phyloP scores from a whole-genome alignment of 805 yeast genomes.

The Wickerhamiella musiphila region DNA sequence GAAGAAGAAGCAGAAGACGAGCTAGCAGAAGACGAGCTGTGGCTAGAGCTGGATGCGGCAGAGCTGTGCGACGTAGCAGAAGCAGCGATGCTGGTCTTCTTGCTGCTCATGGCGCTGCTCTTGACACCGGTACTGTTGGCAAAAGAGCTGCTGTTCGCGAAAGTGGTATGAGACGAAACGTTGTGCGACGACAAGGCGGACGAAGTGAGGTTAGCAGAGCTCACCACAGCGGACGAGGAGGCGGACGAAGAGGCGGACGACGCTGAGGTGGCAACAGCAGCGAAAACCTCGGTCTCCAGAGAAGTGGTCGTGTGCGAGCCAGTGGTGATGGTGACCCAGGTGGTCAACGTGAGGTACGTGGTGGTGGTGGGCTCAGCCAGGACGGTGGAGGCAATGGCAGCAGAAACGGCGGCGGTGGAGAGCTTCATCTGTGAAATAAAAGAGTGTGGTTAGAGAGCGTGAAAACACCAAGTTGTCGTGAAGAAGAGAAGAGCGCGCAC shows the following conservation, averaged over 20 bases:
- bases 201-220: not conserved
- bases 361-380: slow-evolving; percentile 1
- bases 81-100: not conserved
- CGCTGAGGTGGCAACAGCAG: not conserved
- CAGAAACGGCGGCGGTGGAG: not conserved
- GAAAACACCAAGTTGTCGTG: no score
- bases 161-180: not conserved
- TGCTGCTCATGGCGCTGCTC: not conserved
- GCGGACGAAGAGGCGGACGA: not conserved
- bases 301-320: not conserved
- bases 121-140: not conserved
- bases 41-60: not conserved
- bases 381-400: not conserved
- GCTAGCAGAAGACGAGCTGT: not conserved
- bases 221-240: not conserved
- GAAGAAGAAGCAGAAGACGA: not conserved
- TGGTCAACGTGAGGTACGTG: slow-evolving; percentile 3
- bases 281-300: not conserved
- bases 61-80: not conserved
- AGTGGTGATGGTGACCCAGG: slow-evolving; percentile 1
- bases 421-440: slow-evolving; percentile 1
- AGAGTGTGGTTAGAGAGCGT: no score
- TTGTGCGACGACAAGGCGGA: not conserved
- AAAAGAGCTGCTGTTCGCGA: not conserved
- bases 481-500: no score